Evolutionary conservation across 2,329 filamentous ascomycete genomes (phyloP).

Genomic region (Xylariaceae sp.): DNA sequence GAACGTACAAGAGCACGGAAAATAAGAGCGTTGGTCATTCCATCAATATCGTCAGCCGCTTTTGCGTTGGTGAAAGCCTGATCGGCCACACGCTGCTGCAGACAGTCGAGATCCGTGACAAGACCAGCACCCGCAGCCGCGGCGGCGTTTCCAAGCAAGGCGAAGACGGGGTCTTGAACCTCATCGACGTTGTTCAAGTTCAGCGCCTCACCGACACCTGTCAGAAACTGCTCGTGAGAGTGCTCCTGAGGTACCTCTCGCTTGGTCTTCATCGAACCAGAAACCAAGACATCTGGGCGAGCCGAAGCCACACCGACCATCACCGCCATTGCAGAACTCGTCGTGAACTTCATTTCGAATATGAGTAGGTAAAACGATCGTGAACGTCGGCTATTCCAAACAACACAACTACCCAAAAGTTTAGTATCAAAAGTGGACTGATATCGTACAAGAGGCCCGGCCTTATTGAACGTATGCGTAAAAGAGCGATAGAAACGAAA

Average conservation of each 20-base stretch:
- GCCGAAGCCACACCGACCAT: slow-evolving; percentile 31
- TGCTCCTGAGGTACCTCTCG: slow-evolving; percentile 36
- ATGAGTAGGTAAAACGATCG: slow-evolving; percentile 13
- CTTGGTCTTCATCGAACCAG: slow-evolving; percentile 24
- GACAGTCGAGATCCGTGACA: slow-evolving; percentile 42
- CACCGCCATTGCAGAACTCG: slow-evolving; percentile 28
- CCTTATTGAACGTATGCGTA: slow-evolving; percentile 24
- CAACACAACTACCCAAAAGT: neutral
- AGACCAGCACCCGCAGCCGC: slow-evolving; percentile 42
- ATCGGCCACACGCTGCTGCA: slow-evolving; percentile 51
- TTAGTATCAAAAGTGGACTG: slow-evolving; percentile 15
- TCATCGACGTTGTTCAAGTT: slow-evolving; percentile 34
- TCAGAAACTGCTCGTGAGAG: slow-evolving; percentile 33
- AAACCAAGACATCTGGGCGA: slow-evolving; percentile 28
- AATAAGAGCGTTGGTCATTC: slow-evolving; percentile 53
- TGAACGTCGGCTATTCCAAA: slow-evolving; percentile 1
- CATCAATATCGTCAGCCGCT: slow-evolving; percentile 47
- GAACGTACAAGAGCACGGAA: slow-evolving; percentile 55
- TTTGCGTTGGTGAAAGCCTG: slow-evolving; percentile 61
- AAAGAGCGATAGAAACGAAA: slow-evolving; percentile 26
- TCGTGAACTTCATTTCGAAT: slow-evolving; percentile 33
- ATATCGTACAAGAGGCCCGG: slow-evolving; percentile 27
- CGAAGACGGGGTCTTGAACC: slow-evolving; percentile 31
- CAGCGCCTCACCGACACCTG: slow-evolving; percentile 26
- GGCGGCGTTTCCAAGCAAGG: slow-evolving; percentile 44